Evolutionary conservation across 164 flowering plant genomes (phyloP), one percentile per base, ranked within the genome.

Genomic region (Berberis thunbergii): DNA sequence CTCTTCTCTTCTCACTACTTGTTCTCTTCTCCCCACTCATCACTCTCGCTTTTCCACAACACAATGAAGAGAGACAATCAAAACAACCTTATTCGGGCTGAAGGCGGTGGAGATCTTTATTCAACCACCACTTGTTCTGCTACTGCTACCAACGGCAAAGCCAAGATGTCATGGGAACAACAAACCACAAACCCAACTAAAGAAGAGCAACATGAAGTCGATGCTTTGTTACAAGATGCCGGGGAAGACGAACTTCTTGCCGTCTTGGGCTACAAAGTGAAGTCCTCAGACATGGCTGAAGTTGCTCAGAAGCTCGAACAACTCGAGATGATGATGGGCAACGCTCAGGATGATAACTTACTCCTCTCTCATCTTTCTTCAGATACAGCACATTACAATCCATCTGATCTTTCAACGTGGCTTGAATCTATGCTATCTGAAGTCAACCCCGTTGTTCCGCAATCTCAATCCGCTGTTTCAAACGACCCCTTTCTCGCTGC

Each of bases 361-460:
- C 26, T 83, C 39, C 42, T 67, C 6, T 77, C 86, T 6, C 83
- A 80, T 11, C 76, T 88, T 3, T 63, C 79, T 6, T 70, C 81
- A n/a, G 97, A 87, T 2, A 79, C 88, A 6, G 82, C 83, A 43
- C 94, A 88, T 62, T 87, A 83, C 72, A 88, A 88, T 60, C 97
- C 97, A 4, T 78, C 94, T 11, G 89, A 91, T 74, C 80, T 91
- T 7, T 75, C 83, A 4, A 71, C 74, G 5, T 88, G 91, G 96
- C 83, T 88, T 9, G 81, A 87, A 44, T 75, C 67, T 62, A 87
- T 91, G 94, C 78, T 88, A 6, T 68, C 81, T 8, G 96, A 83
- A 70, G 65, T 83, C 69, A 82, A 84, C 40, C 71, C 74, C 4
- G 65, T 60, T 65, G 45, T 56, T 6, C 41, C 45, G 0, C 43